A percentile compares a stretch with the other conserved stretches of the same genome.
Conservation (phyloP, 257 asterid genomes). For the Lithospermum erythrorhizon region DNA sequence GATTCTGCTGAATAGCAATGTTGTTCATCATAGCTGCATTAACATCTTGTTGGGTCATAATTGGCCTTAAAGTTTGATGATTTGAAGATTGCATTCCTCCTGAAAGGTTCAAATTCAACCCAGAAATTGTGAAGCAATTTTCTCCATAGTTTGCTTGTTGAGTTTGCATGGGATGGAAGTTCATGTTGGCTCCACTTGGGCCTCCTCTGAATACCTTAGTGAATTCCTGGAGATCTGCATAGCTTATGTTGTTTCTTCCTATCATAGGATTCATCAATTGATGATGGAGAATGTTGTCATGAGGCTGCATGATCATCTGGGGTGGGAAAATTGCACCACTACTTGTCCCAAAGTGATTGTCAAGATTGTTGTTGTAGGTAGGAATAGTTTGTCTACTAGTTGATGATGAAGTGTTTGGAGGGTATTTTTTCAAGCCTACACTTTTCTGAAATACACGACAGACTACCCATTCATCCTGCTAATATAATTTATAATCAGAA, state of each 20-base stretch:
- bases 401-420: constrained; percentile 32
- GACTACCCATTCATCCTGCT: constrained; percentile 97
- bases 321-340: constrained; percentile 20
- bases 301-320: constrained; percentile 33
- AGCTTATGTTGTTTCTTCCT: constrained; percentile 39
- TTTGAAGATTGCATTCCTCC: constrained; percentile 21
- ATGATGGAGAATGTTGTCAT: constrained; percentile 27
- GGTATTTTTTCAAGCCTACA: constrained; percentile 52
- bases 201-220: constrained; percentile 26
- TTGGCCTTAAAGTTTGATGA: constrained; percentile 30
- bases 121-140: constrained; percentile 56
- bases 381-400: constrained; percentile 30
- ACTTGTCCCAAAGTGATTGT: constrained; percentile 20
- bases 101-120: constrained; percentile 59
- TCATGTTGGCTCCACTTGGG: constrained; percentile 21
- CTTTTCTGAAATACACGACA: constrained; percentile 88
- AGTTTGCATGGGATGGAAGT: constrained; percentile 28
- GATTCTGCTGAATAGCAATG: constrained; percentile 12
- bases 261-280: constrained; percentile 10
- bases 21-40: constrained; percentile 22
- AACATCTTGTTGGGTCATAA: constrained; percentile 33
- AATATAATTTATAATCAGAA: background rate
- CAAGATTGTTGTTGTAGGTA: constrained; percentile 29
- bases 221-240: constrained; percentile 50
- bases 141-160: constrained; percentile 34